Percentiles rank a stretch among this genome's conserved stretches.
phyloP scores from a whole-genome alignment of 805 yeast species.

The Ogataea glucozyma region DNA sequence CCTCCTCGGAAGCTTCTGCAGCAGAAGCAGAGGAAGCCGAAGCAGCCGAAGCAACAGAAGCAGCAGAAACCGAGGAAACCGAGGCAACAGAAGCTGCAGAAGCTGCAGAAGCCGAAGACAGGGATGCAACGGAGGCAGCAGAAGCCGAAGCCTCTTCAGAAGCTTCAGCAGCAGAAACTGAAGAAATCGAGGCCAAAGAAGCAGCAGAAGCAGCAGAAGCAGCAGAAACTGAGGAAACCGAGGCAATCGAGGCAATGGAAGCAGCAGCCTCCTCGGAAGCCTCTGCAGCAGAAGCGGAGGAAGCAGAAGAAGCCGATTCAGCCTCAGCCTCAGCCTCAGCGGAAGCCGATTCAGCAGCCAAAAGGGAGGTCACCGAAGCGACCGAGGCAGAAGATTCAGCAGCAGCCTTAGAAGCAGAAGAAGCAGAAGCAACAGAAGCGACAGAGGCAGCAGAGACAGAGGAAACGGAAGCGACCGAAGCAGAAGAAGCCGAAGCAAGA shows the following conservation, averaged over 20 bases:
- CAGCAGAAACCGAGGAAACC: slow-evolving; percentile 2
- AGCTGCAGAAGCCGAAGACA: slow-evolving; percentile 21
- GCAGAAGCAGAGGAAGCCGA: slow-evolving; percentile 11
- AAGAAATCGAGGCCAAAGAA: slow-evolving; percentile 38
- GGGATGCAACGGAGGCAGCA: slow-evolving; percentile 19
- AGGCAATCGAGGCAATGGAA: slow-evolving; percentile 20
- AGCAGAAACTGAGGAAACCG: slow-evolving; percentile 29
- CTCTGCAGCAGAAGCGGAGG: slow-evolving; percentile 18
- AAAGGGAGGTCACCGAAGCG: slow-evolving; percentile 20
- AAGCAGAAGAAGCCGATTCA: slow-evolving; percentile 17
- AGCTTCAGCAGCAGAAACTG: slow-evolving; percentile 27
- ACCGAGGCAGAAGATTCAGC: slow-evolving; percentile 20
- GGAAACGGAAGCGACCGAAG: slow-evolving; percentile 19
- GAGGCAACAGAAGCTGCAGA: slow-evolving; percentile 20
- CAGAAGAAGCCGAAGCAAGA: slow-evolving; percentile 18
- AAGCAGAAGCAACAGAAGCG: slow-evolving; percentile 15
- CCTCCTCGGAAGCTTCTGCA: too few relatives aligned
- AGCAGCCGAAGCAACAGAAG: slow-evolving; percentile 25
- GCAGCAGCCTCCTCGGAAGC: too few relatives aligned
- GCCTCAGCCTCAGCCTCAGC: slow-evolving; percentile 20
- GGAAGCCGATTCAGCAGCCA: slow-evolving; percentile 21
- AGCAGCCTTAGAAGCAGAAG: slow-evolving; percentile 1
- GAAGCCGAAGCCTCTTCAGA: slow-evolving; percentile 27
- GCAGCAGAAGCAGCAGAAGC: slow-evolving; percentile 38
- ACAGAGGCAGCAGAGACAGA: slow-evolving; percentile 20